Evolutionary conservation across 2,329 filamentous ascomycete species (phyloP), one percentile per base, ranked within the genome.

Genomic region (Ascocoryne sarcoides): DNA sequence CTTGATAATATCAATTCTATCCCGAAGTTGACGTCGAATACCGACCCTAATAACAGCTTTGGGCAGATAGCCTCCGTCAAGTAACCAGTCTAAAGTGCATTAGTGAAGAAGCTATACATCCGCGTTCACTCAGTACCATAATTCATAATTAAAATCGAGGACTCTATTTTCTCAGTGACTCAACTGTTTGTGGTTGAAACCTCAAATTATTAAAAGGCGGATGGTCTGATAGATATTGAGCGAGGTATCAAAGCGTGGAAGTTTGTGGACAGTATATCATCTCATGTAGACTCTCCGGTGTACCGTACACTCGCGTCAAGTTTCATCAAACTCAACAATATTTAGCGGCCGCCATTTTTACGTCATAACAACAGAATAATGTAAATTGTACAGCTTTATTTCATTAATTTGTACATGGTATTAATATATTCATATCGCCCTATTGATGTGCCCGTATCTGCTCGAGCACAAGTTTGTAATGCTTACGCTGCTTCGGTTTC

Each of bases 391-490:
- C n/a, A n/a, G n/a, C n/a, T n/a, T n/a, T n/a, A n/a, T n/a, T n/a
- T n/a, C n/a, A n/a, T n/a, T 7, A 7, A 26, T 26, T 26, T 12
- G 12, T 12, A 26, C 23, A 26, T 26, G 23, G 12, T 7, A 12
- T 12, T 26, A 26, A 26, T 26, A 7, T 26, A 26, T 26, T 7
- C 12, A 26, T 26, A 26, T 26, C 7, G n/a, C n/a, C 3, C 41
- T 42, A 55, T 36, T 51, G 51, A 19, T 49, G 12, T 26, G 43
- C 39, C 14, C 64, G 63, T 73, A 82, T 83, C 41, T 75, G 68
- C 57, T 92, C 83, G 36, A 72, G 59, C 20, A 95, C 80, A 15
- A 86, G 53, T 65, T 96, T 96, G 60, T 95, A 95, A 65, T 80
- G 70, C 63, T 95, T 95, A 49, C 88, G 75, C 64, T 82, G 78